phyloP scores from a whole-genome alignment of 2,329 filamentous ascomycete genomes.

The Emergomyces pasteurianus region DNA sequence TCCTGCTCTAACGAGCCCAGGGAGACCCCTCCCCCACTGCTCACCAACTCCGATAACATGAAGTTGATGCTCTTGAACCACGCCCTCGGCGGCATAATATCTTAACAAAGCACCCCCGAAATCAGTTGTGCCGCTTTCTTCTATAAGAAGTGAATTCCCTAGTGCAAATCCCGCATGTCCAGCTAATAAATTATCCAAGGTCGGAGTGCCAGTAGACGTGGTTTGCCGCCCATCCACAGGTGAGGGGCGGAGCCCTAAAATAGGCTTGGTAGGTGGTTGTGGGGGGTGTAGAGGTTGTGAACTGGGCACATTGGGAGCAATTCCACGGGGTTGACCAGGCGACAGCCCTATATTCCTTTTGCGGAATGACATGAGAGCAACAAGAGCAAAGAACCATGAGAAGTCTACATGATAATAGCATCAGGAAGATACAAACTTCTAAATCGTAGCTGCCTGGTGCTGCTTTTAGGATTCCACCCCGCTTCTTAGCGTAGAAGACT shows the following conservation, averaged over 20 bases:
- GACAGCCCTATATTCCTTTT: conserved; percentile 52
- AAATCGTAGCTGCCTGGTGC: neutral
- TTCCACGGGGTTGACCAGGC: conserved; percentile 24
- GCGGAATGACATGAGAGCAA: conserved; percentile 49
- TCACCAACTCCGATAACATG: conserved; percentile 74
- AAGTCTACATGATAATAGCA: neutral
- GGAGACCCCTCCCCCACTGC: conserved; percentile 71
- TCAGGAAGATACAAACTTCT: no score
- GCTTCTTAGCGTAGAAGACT: neutral
- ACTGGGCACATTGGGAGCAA: conserved; percentile 17
- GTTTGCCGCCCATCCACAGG: conserved; percentile 77
- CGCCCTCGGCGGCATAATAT: conserved; percentile 86
- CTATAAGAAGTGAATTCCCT: conserved; percentile 67
- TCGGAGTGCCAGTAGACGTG: conserved; percentile 81
- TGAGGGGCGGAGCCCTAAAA: conserved; percentile 61
- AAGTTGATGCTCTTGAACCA: conserved; percentile 80
- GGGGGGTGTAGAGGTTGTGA: conserved; percentile 7
- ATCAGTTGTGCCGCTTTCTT: conserved; percentile 87
- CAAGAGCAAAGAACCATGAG: neutral
- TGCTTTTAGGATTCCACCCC: neutral
- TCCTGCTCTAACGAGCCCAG: conserved; percentile 51
- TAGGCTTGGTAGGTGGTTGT: conserved; percentile 16
- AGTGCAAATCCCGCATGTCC: conserved; percentile 77
- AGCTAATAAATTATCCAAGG: conserved; percentile 71
- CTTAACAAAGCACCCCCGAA: conserved; percentile 74